phyloP scores from a whole-genome alignment of 805 yeast genomes.

The Saccharomycopsis vini region DNA sequence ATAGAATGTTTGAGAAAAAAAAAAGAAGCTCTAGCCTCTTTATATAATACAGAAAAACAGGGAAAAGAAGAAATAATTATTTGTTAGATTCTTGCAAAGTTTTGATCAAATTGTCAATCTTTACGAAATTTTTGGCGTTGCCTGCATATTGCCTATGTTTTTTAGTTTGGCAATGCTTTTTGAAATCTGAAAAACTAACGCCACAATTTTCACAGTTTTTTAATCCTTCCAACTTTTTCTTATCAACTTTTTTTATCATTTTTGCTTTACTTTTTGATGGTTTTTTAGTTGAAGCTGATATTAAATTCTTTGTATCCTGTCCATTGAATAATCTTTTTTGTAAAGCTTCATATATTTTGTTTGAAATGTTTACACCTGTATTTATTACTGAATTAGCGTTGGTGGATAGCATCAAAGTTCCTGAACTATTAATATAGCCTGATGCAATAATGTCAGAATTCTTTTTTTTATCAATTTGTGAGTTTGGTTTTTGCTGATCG shows the following conservation, averaged over 20 bases:
- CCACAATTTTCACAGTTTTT: constrained; percentile 80
- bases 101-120: constrained; percentile 62
- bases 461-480: too few relatives aligned
- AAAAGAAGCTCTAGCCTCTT: too few relatives aligned
- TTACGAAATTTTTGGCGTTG: constrained; percentile 59
- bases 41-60: too few relatives aligned
- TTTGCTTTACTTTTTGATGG: background rate
- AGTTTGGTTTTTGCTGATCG: too few relatives aligned
- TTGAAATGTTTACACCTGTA: too few relatives aligned
- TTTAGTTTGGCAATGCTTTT: constrained; percentile 59
- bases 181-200: constrained; percentile 70
- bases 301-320: too few relatives aligned
- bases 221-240: constrained; percentile 3
- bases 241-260: background rate
- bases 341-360: too few relatives aligned
- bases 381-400: too few relatives aligned
- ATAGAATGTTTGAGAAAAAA: too few relatives aligned
- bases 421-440: background rate
- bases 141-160: constrained; percentile 74
- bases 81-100: constrained; percentile 18
- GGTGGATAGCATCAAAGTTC: too few relatives aligned
- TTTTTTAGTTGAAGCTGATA: background rate
- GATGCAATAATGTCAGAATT: background rate
- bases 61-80: background rate
- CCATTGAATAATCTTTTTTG: too few relatives aligned